Evolutionary conservation across 768 basidiomycete species (phyloP), one percentile per base, ranked within the genome.

Genomic region (Russula virescens): DNA sequence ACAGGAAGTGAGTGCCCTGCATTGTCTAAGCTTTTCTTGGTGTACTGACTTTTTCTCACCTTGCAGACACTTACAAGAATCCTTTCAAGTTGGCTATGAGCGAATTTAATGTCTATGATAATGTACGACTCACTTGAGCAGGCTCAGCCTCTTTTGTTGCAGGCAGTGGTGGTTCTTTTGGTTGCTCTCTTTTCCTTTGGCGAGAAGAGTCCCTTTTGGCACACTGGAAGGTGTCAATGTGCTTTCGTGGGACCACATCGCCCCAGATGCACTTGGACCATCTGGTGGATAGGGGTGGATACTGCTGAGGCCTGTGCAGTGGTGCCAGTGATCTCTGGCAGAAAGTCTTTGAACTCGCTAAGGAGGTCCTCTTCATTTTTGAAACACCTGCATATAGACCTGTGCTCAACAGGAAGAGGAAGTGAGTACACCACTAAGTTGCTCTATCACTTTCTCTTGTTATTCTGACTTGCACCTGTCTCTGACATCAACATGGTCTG

Each of bases 301-400:
- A n/a, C 76, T 74, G 8, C 79, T 70, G 26, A 79, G 76, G 28
- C 75, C 75, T 75, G 73, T 13, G 73, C 70, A 21, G 76, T 73
- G 5, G 78, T 76, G 34, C 79, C 78, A n/a, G 74, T 69, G 9
- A 79, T 81, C 62, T 89, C 87, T 7, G 89, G 89, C 7, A 93
- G 75, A 68, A 93, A 93, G 68, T 85, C 86, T 69, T 86, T 88
- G 78, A 93, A 93, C 70, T 91, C 90, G 13, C 80, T 81, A 61
- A 93, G 74, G 61, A 94, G 78, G 66, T 94, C 91, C 3, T 84
- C 87, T 1, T 88, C 86, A 67, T 89, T 86, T 72, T 88, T 87
- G 77, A 94, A 93, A 51, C 3, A 93, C 91, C 73, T 91, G 91
- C 8, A 82, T 80, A 73, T 86, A 91, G 2, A 92, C 90, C 74